Base-by-base conservation (phyloP, 2,329 filamentous ascomycete species). In the Ophiostoma sp. region DNA sequence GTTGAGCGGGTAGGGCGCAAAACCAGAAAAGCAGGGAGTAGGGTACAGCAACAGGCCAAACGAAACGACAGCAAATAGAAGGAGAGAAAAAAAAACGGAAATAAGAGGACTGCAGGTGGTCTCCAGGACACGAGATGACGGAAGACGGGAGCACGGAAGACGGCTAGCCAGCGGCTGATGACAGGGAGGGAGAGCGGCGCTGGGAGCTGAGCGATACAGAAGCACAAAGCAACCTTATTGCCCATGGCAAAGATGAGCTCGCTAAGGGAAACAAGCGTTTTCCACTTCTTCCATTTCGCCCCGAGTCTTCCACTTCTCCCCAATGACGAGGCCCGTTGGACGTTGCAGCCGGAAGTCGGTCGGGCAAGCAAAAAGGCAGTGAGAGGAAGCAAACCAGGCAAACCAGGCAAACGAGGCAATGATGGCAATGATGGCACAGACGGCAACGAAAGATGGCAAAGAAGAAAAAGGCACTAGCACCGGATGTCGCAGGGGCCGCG, bases 401-500 rank as follows among this genome's bases (percentile, higher is more conserved):
- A 27, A 27, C 27, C 27, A 27, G 27, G 27, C 27, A 27, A 27
- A 27, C 1, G 27, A 27, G 27, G 27, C 27, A 27, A 27, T 27
- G 27, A 27, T 27, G 27, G 27, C 27, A 27, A 27, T 27, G 27
- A 27, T 27, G 27, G 27, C 27, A 27, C 27, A 27, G 16, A 9
- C 16, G 52, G 9, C 18, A 38, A 60, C 27, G 12, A 49, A 49
- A 38, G 38, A 36, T 27, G 27, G 55, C 27, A 60, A 60, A 49
- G 49, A 5, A 40, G 27, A n/a, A 27, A n/a, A 12, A 44, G n/a
- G 49, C 42, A 68, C 64, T 62, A 63, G 38, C 52, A 68, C 41
- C 67, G 67, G 67, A 68, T 49, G 49, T 65, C 67, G 67, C 64
- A n/a, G 55, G 18, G 49, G 42, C 49, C 62, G 47, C 42, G 5